Conservation (phyloP, 768 basidiomycete genomes). For the Boletus sp. region DNA sequence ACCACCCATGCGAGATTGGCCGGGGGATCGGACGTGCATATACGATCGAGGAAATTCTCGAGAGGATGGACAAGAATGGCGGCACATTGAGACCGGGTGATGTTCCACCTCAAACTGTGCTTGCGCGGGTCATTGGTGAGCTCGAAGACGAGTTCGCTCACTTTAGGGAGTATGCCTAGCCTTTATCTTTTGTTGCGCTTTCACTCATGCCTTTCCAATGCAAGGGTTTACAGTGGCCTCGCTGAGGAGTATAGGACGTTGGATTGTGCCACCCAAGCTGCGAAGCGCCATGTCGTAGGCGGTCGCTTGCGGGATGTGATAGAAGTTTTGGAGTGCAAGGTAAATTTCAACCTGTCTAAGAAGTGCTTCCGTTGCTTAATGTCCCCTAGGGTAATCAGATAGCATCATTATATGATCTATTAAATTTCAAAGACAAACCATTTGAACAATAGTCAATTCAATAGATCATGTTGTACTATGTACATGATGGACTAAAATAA, state of each 20-base stretch:
- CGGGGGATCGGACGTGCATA: slow-evolving; percentile 4
- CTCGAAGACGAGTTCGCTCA: slow-evolving; percentile 94
- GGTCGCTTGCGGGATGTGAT: slow-evolving; percentile 89
- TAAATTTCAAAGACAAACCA: slow-evolving; percentile 72
- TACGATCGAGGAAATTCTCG: slow-evolving; percentile 26
- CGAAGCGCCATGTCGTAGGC: slow-evolving; percentile 81
- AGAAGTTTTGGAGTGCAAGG: slow-evolving; percentile 89
- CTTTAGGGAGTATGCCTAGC: slow-evolving; percentile 76
- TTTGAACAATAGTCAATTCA: slow-evolving; percentile 5
- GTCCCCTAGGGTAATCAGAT: slow-evolving; percentile 82
- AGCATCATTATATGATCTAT: slow-evolving; percentile 80
- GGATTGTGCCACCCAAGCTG: slow-evolving; percentile 78
- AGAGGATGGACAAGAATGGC: slow-evolving; percentile 25
- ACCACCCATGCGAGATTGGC: neutral
- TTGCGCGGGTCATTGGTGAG: slow-evolving; percentile 78
- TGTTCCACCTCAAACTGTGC: slow-evolving; percentile 83
- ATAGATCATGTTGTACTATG: neutral
- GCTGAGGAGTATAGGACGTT: slow-evolving; percentile 91
- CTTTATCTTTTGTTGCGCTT: neutral
- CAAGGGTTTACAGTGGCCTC: slow-evolving; percentile 84
- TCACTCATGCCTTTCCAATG: slow-evolving; percentile 7
- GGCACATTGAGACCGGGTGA: slow-evolving; percentile 26
- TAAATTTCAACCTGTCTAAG: slow-evolving; percentile 26
- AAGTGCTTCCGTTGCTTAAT: neutral
- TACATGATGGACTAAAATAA: neutral